Base-by-base conservation (phyloP, 2,329 filamentous ascomycete species). In the Colletotrichum scovillei region DNA sequence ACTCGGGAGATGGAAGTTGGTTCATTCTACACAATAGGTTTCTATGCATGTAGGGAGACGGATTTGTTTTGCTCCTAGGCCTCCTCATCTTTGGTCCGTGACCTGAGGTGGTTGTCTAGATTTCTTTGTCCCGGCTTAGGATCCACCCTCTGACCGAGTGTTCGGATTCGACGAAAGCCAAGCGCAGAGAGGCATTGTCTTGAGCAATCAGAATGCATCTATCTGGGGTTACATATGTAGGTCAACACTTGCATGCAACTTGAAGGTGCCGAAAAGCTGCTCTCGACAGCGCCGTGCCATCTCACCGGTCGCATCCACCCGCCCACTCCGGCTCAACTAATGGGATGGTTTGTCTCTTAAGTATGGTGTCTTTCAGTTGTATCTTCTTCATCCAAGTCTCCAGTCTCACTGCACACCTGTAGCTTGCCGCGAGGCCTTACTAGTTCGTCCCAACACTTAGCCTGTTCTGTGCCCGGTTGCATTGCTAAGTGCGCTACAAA, bases 241-340 rank as follows among this genome's bases (percentile, higher is more conserved):
- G 55, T 65, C 24, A 60, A 35, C 59, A 30, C 38, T 42, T 42
- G 16, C 38, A 70, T 56, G 55, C 55, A 63, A n/a, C n/a, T n/a
- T n/a, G n/a, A n/a, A 42, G 46, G 32, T 28, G 53, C 53, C 30
- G 65, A 42, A 58, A 16, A 38, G 38, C 22, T 56, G 57, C 49
- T 22, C 42, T 30, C 68, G 53, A 56, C 24, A 30, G n/a, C 52
- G 32, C 32, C 42, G 9, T 59, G 19, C 56, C 26, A 16, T 46
- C 59, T 64, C 70, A 69, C 66, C 67, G 59, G 69, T 28, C 30
- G 22, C 59, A 59, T 24, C 59, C 59, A 55, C 63, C 42, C 59
- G 49, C 14, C 42, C 59, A 55, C 59, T 30, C 6, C 19, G 12
- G 55, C 59, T 26, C 26, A 26, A 32, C 26, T 24, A 3, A 24